Percentiles rank a stretch among this genome's conserved stretches.
Evolutionary conservation across 1,284 basidiomycete species (phyloP).

Genomic region (Melampsora occidentalis): DNA sequence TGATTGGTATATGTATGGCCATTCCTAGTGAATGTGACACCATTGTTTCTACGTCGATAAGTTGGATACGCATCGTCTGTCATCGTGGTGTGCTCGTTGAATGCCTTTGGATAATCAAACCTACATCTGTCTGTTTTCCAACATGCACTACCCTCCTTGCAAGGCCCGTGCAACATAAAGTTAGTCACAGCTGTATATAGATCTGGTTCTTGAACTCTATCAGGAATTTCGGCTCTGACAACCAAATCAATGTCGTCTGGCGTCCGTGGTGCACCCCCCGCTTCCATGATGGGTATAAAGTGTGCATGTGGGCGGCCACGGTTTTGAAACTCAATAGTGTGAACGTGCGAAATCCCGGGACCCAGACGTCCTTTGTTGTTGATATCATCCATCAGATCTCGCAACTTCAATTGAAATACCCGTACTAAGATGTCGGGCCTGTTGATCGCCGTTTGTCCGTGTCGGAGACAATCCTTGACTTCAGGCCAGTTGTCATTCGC

Average conservation of each 20-base stretch:
- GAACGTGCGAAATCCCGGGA: background rate
- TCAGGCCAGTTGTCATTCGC: constrained; percentile 59
- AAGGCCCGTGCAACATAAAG: constrained; percentile 8
- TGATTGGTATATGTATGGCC: background rate
- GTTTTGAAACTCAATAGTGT: constrained; percentile 23
- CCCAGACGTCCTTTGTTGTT: background rate
- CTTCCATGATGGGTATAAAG: too few species aligned
- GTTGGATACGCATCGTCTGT: background rate
- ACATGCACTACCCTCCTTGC: background rate
- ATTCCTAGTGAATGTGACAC: background rate
- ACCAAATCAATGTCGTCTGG: too few species aligned
- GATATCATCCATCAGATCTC: background rate
- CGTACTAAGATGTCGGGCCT: background rate
- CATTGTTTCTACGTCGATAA: background rate
- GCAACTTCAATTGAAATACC: constrained; percentile 6
- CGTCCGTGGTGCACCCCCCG: too few species aligned
- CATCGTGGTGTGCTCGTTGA: background rate
- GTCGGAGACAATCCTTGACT: constrained; percentile 55
- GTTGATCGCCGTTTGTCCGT: constrained; percentile 54
- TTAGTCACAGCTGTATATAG: background rate
- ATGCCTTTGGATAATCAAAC: background rate
- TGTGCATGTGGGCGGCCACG: too few species aligned
- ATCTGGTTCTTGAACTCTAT: background rate
- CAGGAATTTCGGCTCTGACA: constrained; percentile 17
- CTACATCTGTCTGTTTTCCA: background rate